Percentiles rank a stretch among this genome's conserved stretches.
phyloP scores from a whole-genome alignment of 495 filamentous ascomycete genomes.

The Thermothielavioides terrestris region DNA sequence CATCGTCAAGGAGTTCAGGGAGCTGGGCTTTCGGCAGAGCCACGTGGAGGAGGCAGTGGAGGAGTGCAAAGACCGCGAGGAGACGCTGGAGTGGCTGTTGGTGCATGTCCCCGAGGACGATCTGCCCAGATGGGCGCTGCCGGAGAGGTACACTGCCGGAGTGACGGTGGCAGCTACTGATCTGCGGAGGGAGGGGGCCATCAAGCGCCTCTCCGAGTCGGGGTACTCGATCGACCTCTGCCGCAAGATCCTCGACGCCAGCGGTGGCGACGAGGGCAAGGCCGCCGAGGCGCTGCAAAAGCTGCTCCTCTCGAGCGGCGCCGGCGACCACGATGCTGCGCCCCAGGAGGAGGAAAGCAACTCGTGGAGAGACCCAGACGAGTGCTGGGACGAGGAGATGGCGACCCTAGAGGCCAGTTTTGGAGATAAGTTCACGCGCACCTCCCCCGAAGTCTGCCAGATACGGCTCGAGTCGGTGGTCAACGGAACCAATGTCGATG shows the following conservation, averaged over 20 bases:
- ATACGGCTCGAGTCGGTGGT: conserved; percentile 45
- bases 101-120: conserved; percentile 97
- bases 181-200: conserved; percentile 63
- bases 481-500: conserved; percentile 34
- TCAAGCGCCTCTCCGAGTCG: conserved; percentile 71
- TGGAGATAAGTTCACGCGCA: conserved; percentile 49
- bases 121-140: conserved; percentile 78
- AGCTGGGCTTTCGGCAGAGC: conserved; percentile 72
- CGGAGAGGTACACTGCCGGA: conserved; percentile 81
- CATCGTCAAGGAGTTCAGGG: conserved; percentile 65
- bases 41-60: conserved; percentile 83
- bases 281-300: conserved; percentile 72
- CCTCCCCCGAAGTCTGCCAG: conserved; percentile 53
- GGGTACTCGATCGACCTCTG: conserved; percentile 84
- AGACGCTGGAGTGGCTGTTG: conserved; percentile 82
- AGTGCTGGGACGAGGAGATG: conserved; percentile 80
- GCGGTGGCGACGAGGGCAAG: conserved; percentile 61
- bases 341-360: conserved; percentile 20
- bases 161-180: conserved; percentile 74
- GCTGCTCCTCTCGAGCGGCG: conserved; percentile 48
- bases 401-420: conserved; percentile 74
- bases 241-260: conserved; percentile 58
- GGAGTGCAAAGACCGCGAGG: conserved; percentile 86
- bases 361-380: conserved; percentile 38
- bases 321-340: conserved; percentile 7